Base-by-base conservation (phyloP, 2,329 filamentous ascomycete genomes). In the Cladosporium sp. region DNA sequence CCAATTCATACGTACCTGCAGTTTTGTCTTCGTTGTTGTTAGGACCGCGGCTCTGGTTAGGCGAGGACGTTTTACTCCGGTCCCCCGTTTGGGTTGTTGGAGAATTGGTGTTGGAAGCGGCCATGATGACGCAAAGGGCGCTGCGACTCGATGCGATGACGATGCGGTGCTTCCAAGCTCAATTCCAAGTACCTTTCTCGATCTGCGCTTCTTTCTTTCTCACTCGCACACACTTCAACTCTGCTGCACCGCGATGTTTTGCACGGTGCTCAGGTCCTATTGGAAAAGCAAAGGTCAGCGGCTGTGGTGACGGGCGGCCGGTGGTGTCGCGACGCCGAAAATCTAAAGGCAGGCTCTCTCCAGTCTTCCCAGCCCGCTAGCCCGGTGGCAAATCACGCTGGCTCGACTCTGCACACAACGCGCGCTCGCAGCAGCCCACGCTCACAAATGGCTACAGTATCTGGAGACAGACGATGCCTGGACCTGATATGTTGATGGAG, bases 301-400 rank as follows among this genome's bases (percentile, higher is more conserved):
- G 13, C 18, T 24, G 45, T 17, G 19, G 45, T 27, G 43, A 47
- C 29, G 43, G 34, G 24, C 22, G 22, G 22, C 20, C 32, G 43
- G 34, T 47, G 43, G 27, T 47, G 34, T 32, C 18, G 45, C 45
- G 17, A 37, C 45, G 37, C 7, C 37, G 45, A 48, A 48, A 41
- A 48, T 34, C 34, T n/a, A 36, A 41, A 48, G 15, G 36, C 44
- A 47, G 44, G 20, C 29, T 36, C 29, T 36, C 32, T 36, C 32
- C 44, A 47, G 39, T 41, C 45, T 48, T 37, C 44, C 39, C 34
- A 22, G 22, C 34, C 45, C 45, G 45, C 45, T 40, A 48, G 45
- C 37, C 45, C 45, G 45, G 45, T 48, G 45, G 45, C 45, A 34
- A 48, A 48, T 48, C 45, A 27, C 45, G 45, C 27, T 48, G 19